Percentiles rank a stretch among this genome's conserved stretches.
These are phyloP conservation scores for Vaccinium corymbosum DNA, from an alignment of 148 eudicot species.

Conservation along the genomic window DNA sequence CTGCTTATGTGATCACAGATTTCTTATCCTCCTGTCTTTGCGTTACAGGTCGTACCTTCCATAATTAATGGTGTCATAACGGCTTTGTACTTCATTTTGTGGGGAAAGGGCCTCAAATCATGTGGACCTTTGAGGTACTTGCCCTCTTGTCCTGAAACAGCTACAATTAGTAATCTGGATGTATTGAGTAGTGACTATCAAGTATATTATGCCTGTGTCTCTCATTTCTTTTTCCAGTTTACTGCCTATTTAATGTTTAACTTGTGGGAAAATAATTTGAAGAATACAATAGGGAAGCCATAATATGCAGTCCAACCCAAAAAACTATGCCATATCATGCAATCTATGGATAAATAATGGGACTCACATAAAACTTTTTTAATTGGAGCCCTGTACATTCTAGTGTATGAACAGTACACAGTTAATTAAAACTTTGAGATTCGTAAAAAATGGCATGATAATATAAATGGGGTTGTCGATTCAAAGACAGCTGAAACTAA, in stretches of 20 bases:
- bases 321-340: not conserved
- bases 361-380: not conserved
- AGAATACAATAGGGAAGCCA: not conserved
- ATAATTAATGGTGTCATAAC: conserved; percentile 90
- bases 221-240: not conserved
- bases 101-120: conserved; percentile 93
- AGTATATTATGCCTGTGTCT: not conserved
- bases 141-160: conserved; percentile 7
- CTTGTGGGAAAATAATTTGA: not conserved
- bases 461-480: not conserved
- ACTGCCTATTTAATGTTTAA: not conserved
- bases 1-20: not conserved
- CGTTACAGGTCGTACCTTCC: conserved; percentile 72
- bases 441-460: not conserved
- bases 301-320: not conserved
- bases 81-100: conserved; percentile 86
- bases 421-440: not conserved
- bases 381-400: not conserved
- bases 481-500: not conserved
- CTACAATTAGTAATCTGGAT: not conserved
- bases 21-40: conserved; percentile 9
- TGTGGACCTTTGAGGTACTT: conserved; percentile 92
- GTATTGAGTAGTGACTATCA: not conserved
- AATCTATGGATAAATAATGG: not conserved
- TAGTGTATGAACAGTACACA: not conserved